Conservation (phyloP, 1,139 yeast species). For the Hansenula anomala region DNA sequence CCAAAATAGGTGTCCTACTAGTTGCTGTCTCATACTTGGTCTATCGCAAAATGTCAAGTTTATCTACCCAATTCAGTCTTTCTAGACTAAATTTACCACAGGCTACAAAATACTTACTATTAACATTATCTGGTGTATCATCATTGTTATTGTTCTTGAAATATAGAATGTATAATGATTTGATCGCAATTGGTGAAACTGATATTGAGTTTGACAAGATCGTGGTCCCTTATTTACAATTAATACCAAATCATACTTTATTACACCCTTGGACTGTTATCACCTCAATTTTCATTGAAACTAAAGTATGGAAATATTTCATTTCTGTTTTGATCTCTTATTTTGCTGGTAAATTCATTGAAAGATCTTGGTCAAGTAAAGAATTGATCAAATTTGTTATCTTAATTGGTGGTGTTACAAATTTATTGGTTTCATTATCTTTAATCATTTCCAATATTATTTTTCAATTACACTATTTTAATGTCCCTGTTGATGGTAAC, state of each 20-base stretch:
- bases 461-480: conserved; percentile 21
- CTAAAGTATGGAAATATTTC: conserved; percentile 44
- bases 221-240: conserved; percentile 57
- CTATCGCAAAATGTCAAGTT: conserved; percentile 19
- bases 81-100: conserved; percentile 30
- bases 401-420: conserved; percentile 57
- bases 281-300: conserved; percentile 70
- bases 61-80: conserved; percentile 13
- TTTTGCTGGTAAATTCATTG: conserved; percentile 49
- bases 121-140: conserved; percentile 27
- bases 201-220: conserved; percentile 33
- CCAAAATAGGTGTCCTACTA: conserved; percentile 13
- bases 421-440: conserved; percentile 40
- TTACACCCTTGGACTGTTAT: conserved; percentile 74
- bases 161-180: conserved; percentile 20
- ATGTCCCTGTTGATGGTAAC: conserved; percentile 61
- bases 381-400: conserved; percentile 58
- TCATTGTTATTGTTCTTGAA: conserved; percentile 28
- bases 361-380: conserved; percentile 50
- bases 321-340: conserved; percentile 46
- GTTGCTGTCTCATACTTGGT: conserved; percentile 11
- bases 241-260: conserved; percentile 61
- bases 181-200: conserved; percentile 14
- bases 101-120: conserved; percentile 32
- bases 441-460: conserved; percentile 33